These are phyloP conservation scores for Gaultheria prostrata DNA, from an alignment of 148 eudicot genomes.

Conservation along the genomic window DNA sequence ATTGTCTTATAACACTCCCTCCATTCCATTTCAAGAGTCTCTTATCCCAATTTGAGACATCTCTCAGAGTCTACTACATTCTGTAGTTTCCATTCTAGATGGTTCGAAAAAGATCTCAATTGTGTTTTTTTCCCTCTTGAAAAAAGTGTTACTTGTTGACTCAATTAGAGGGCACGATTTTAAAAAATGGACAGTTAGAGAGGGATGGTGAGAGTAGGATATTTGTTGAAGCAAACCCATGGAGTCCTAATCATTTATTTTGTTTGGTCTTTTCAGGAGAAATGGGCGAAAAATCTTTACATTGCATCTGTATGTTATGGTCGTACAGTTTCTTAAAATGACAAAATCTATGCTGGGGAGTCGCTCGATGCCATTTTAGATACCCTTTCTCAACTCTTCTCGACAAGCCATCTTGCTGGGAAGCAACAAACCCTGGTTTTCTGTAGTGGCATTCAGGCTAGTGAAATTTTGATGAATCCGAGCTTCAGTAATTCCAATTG, in stretches of 20 bases:
- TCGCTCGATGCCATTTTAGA: not conserved
- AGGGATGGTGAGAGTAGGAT: not conserved
- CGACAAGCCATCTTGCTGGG: not conserved
- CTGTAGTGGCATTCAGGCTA: conserved; percentile 11
- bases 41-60: not conserved
- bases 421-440: conserved; percentile 7
- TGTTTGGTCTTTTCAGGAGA: conserved; percentile 47
- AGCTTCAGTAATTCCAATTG: conserved; percentile 1
- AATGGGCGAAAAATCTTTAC: conserved; percentile 70
- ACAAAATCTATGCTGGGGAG: not conserved
- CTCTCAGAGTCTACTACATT: not conserved
- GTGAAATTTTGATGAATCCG: conserved; percentile 25
- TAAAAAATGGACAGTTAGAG: too few species aligned
- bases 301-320: conserved; percentile 65
- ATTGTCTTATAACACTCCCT: not conserved
- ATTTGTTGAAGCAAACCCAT: not conserved
- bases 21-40: not conserved
- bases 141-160: too few species aligned
- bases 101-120: not conserved
- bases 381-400: not conserved
- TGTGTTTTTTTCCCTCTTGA: not conserved
- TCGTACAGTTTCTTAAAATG: conserved; percentile 55
- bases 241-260: not conserved
- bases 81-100: not conserved
- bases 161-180: too few species aligned